phyloP scores from a whole-genome alignment of 2,329 filamentous ascomycete species.

The Cladosporium sp. region DNA sequence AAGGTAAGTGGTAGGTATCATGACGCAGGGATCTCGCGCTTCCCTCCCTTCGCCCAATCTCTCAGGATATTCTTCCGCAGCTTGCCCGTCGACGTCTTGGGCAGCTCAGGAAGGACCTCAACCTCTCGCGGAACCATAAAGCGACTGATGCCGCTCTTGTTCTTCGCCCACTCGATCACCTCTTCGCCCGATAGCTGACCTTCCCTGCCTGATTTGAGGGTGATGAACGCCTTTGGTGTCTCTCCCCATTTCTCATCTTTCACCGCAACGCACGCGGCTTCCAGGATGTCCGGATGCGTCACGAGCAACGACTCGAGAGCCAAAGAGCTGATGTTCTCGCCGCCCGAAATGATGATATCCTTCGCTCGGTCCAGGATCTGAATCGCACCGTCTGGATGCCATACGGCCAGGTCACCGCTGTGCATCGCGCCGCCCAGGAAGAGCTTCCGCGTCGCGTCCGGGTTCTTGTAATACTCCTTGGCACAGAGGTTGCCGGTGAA shows the following conservation, averaged over 20 bases:
- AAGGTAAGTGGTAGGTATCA: background rate
- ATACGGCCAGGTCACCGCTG: constrained; percentile 87
- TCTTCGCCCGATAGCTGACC: constrained; percentile 52
- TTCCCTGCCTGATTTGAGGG: constrained; percentile 61
- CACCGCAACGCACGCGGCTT: constrained; percentile 85
- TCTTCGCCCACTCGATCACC: constrained; percentile 79
- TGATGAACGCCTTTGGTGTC: constrained; percentile 89
- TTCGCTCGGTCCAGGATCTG: constrained; percentile 93
- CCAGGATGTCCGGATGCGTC: constrained; percentile 80
- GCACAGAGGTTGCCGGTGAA: constrained; percentile 89
- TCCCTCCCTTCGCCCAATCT: constrained; percentile 67
- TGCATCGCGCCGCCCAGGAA: constrained; percentile 83
- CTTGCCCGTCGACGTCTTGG: constrained; percentile 97
- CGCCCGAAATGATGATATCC: constrained; percentile 96
- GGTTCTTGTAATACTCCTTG: constrained; percentile 86
- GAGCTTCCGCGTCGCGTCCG: constrained; percentile 75
- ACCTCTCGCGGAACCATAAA: constrained; percentile 78
- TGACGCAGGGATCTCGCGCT: constrained; percentile 20
- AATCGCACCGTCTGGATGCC: constrained; percentile 82
- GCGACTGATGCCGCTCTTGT: constrained; percentile 71
- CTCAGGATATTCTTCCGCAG: constrained; percentile 89
- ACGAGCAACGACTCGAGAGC: constrained; percentile 85
- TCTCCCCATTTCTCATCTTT: constrained; percentile 91
- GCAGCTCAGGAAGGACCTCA: constrained; percentile 78
- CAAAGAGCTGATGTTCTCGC: constrained; percentile 94